Conservation (phyloP, 2,329 filamentous ascomycete genomes). For the Epichloe sibirici region DNA sequence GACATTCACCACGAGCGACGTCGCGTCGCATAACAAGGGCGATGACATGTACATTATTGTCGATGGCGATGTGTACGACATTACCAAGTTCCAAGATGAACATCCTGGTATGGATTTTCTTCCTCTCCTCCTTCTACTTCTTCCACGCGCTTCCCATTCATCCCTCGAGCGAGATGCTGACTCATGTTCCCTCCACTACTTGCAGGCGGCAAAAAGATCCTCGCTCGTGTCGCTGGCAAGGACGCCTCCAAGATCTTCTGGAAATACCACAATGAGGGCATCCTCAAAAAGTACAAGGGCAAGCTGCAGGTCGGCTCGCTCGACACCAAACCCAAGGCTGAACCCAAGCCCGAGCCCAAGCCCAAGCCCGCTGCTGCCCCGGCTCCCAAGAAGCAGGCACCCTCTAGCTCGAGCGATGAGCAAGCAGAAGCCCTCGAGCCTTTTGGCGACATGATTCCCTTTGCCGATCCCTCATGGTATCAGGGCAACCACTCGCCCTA, state of each 20-base stretch:
- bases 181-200: background rate
- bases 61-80: conserved; percentile 90
- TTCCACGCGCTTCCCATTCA: background rate
- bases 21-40: conserved; percentile 82
- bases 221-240: conserved; percentile 51
- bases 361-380: conserved; percentile 12
- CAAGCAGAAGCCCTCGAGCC: conserved; percentile 67
- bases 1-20: conserved; percentile 71
- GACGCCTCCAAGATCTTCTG: conserved; percentile 57
- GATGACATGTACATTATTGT: conserved; percentile 81
- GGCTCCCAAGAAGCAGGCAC: conserved; percentile 20
- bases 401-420: conserved; percentile 20
- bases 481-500: conserved; percentile 92
- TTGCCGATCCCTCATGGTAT: conserved; percentile 89
- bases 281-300: conserved; percentile 75
- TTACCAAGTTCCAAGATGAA: conserved; percentile 79
- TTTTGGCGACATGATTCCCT: conserved; percentile 79
- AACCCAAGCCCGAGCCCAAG: conserved; percentile 31
- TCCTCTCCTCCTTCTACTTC: background rate
- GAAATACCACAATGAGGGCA: conserved; percentile 73
- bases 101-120: conserved; percentile 53
- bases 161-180: background rate
- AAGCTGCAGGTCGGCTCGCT: conserved; percentile 77
- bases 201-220: conserved; percentile 51
- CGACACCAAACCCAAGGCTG: conserved; percentile 69